phyloP scores from a whole-genome alignment of 768 basidiomycete genomes.

The Podaxis rugospora region DNA sequence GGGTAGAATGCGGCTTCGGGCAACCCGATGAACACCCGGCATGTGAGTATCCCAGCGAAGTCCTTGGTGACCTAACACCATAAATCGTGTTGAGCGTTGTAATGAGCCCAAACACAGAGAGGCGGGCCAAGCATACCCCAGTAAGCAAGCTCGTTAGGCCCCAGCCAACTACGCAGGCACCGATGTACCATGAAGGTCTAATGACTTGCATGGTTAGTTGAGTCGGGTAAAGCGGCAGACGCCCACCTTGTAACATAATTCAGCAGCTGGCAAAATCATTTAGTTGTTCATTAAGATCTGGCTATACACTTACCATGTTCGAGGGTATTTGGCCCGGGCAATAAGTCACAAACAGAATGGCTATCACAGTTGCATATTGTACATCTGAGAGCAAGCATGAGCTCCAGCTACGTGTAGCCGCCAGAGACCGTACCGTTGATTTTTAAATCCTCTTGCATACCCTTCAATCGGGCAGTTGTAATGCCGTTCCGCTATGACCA shows the following conservation, averaged over 20 bases:
- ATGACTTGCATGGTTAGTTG: neutral
- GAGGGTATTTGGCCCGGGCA: slow-evolving; percentile 59
- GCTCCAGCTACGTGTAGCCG: neutral
- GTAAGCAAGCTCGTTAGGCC: neutral
- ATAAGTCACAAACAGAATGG: slow-evolving; percentile 36
- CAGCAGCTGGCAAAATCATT: slow-evolving; percentile 31
- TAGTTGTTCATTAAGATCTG: neutral
- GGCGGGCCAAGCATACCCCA: neutral
- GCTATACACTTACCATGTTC: slow-evolving; percentile 42
- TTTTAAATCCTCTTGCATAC: slow-evolving; percentile 39
- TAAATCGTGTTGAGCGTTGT: too few species aligned
- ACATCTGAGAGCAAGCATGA: slow-evolving; percentile 11
- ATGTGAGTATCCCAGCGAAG: slow-evolving; percentile 46
- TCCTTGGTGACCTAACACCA: slow-evolving; percentile 40
- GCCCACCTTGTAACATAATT: slow-evolving; percentile 44
- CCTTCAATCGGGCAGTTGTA: slow-evolving; percentile 41
- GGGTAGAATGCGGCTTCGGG: slow-evolving; percentile 66
- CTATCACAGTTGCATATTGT: slow-evolving; percentile 15
- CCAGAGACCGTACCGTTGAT: slow-evolving; percentile 27
- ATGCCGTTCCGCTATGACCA: slow-evolving; percentile 35
- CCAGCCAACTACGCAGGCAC: neutral
- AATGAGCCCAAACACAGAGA: neutral
- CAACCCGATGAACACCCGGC: slow-evolving; percentile 54
- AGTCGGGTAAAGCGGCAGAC: neutral
- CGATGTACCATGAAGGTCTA: neutral